These are phyloP conservation scores for Lodderomyces metapsilosis DNA, from an alignment of 1,139 yeast species.

Conservation along the genomic window DNA sequence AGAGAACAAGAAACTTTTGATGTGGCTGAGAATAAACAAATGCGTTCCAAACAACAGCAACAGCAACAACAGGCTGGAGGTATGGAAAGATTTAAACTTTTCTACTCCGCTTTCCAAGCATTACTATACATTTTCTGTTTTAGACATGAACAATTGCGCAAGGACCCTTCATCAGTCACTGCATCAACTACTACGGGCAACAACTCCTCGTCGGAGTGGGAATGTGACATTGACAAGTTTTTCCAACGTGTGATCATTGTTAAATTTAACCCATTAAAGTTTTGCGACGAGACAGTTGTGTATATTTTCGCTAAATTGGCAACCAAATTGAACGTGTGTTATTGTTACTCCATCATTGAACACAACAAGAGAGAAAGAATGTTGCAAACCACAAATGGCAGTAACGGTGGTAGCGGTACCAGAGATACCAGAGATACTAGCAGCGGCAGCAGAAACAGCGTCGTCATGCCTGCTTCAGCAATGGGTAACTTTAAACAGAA, in stretches of 20 bases:
- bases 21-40: constrained; percentile 24
- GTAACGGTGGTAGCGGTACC: no score
- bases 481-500: constrained; percentile 47
- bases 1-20: constrained; percentile 77
- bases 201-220: constrained; percentile 57
- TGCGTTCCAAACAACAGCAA: background rate
- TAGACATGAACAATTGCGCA: constrained; percentile 63
- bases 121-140: constrained; percentile 89
- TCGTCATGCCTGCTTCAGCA: constrained; percentile 30
- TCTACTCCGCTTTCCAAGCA: constrained; percentile 93
- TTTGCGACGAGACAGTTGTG: constrained; percentile 92
- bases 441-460: no score
- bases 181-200: background rate
- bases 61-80: constrained; percentile 41
- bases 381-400: constrained; percentile 32
- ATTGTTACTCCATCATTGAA: constrained; percentile 90
- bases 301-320: constrained; percentile 92
- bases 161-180: constrained; percentile 15
- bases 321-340: constrained; percentile 84
- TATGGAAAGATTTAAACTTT: constrained; percentile 78
- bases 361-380: constrained; percentile 74
- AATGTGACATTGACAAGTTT: constrained; percentile 76
- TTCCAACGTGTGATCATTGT: constrained; percentile 85
- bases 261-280: constrained; percentile 88
- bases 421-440: no score